phyloP scores from a whole-genome alignment of 2,329 filamentous ascomycete species.

The Neofusicoccum laricinum region DNA sequence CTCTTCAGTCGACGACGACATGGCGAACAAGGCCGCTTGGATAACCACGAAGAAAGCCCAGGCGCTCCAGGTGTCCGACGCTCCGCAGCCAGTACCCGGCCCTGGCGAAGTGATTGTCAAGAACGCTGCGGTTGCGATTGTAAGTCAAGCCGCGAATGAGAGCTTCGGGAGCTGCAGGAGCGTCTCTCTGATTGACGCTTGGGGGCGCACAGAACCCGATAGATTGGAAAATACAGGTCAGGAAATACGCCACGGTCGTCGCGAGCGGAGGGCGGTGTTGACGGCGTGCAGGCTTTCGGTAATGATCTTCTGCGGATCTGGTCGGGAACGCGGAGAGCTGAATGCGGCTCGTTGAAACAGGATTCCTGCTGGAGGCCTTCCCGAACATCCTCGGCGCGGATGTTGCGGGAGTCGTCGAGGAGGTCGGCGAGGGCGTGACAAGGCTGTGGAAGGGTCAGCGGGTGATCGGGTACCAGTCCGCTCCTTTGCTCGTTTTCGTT shows the following conservation, averaged over 20 bases:
- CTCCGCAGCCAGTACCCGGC: slow-evolving; percentile 15
- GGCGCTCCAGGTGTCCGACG: slow-evolving; percentile 17
- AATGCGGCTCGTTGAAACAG: slow-evolving; percentile 2
- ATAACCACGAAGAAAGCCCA: slow-evolving; percentile 17
- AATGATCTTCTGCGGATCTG: not conserved
- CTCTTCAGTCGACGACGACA: not conserved
- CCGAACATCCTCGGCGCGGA: slow-evolving; percentile 36
- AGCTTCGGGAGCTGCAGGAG: not conserved
- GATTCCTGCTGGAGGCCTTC: slow-evolving; percentile 31
- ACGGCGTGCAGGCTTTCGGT: not conserved
- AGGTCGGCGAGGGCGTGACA: slow-evolving; percentile 32
- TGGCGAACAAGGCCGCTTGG: slow-evolving; percentile 22
- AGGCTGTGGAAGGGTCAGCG: slow-evolving; percentile 36
- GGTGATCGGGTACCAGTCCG: slow-evolving; percentile 26
- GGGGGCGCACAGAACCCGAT: not conserved
- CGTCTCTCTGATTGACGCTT: not conserved
- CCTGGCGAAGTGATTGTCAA: slow-evolving; percentile 26
- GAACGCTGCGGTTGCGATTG: slow-evolving; percentile 20
- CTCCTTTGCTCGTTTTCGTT: not conserved
- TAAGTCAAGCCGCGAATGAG: not conserved
- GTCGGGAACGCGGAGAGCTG: too few relatives aligned
- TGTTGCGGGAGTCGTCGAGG: slow-evolving; percentile 36
- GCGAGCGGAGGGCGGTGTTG: not conserved
- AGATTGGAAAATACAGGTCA: slow-evolving; percentile 19
- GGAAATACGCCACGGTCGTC: not conserved